Base-by-base conservation (phyloP, 495 filamentous ascomycete species). In the Neurospora tetrasperma region DNA sequence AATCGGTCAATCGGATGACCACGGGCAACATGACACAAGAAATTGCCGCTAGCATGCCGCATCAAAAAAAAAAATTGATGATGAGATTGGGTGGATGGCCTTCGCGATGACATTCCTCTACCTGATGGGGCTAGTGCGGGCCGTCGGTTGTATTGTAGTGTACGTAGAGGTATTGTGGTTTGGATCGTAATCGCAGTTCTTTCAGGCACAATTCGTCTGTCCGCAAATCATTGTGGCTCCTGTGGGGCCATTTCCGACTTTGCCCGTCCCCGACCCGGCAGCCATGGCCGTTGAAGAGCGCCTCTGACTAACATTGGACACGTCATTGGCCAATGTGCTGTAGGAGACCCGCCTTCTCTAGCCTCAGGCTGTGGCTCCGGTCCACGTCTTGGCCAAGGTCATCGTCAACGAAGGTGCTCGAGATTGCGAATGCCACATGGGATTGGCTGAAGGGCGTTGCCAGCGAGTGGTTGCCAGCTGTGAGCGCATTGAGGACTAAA, bases 181-280 rank as follows among this genome's bases (percentile, higher is more conserved):
- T 54, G 46, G 9, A 54, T 54, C 46, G 46, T 11, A 23, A 10
- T 59, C 48, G 54, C 54, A 31, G 5, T 35, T 62, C 54, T 62
- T 62, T 62, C 54, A 62, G 54, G 54, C 54, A 62, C 54, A 12
- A 62, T 9, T 62, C 54, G 27, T 62, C 54, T 62, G 54, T 62
- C 54, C 27, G 54, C 54, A 62, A 62, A 62, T 62, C 54, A 35
- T 27, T 8, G 54, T 62, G 23, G 27, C 54, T 62, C 12, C 27
- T 62, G 27, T 62, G 54, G 54, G 76, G 76, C 69, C 73, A 62
- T 43, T 79, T 79, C 79, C 79, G 79, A 78, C 39, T 76, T 75
- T 72, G 72, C 74, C 78, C 79, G 76, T 48, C 7, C 18, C 31
- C 23, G 70, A 31, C 70, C 59, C 40, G 54, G 23, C 12, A 62